Conservation (phyloP, 805 yeast species). For the Nakazawaea anatomiae region DNA sequence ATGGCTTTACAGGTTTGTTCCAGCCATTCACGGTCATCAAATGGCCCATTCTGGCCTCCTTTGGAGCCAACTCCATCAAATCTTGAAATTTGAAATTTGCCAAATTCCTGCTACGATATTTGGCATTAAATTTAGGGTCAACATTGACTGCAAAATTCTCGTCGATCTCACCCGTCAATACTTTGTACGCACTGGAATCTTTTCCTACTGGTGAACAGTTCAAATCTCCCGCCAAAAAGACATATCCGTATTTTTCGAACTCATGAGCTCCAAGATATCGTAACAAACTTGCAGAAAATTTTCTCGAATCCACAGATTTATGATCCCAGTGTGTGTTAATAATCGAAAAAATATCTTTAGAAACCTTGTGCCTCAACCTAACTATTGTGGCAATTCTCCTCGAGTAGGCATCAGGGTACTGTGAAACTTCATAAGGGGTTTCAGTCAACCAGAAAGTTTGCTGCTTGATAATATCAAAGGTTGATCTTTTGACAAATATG, state of each 20-base stretch:
- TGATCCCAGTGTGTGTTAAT: slow-evolving; percentile 50
- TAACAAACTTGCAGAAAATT: slow-evolving; percentile 38
- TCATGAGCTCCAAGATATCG: slow-evolving; percentile 32
- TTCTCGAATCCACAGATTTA: slow-evolving; percentile 37
- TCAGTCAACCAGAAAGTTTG: slow-evolving; percentile 48
- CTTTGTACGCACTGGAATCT: slow-evolving; percentile 27
- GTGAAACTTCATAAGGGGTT: slow-evolving; percentile 48
- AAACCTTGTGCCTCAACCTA: slow-evolving; percentile 14
- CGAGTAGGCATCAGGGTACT: slow-evolving; percentile 33
- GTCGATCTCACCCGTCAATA: slow-evolving; percentile 18
- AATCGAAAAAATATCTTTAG: slow-evolving; percentile 22
- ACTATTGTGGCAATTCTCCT: slow-evolving; percentile 34
- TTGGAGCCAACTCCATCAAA: slow-evolving; percentile 18
- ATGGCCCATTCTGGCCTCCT: slow-evolving; percentile 25
- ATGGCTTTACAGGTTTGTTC: slow-evolving; percentile 16
- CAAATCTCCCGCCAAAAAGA: slow-evolving; percentile 51
- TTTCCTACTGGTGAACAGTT: slow-evolving; percentile 42
- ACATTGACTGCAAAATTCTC: slow-evolving; percentile 11
- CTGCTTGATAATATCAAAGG: slow-evolving; percentile 32
- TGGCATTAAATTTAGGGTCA: slow-evolving; percentile 17
- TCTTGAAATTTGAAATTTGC: slow-evolving; percentile 23
- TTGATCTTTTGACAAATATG: slow-evolving; percentile 31
- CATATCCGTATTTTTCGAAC: slow-evolving; percentile 24
- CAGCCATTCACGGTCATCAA: slow-evolving; percentile 37
- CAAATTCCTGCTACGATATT: slow-evolving; percentile 14